Conservation (phyloP, 148 eudicot genomes). For the Vaccinium myrtillus region DNA sequence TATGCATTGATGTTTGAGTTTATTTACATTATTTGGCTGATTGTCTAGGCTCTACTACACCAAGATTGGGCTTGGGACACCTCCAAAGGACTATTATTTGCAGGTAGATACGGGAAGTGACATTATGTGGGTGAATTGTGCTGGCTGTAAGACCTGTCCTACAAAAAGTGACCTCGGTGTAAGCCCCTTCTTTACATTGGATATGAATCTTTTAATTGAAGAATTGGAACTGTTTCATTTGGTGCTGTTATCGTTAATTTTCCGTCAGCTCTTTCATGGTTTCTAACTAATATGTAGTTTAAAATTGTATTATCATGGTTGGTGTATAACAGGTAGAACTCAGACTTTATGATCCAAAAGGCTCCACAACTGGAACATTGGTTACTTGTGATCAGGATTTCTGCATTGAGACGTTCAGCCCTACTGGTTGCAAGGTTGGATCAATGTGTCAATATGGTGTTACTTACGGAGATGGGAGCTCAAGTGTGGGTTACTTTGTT, state of each 20-base stretch:
- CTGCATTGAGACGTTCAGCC: constrained; percentile 48
- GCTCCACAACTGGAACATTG: constrained; percentile 47
- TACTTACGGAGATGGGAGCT: constrained; percentile 87
- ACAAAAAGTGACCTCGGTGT: constrained; percentile 63
- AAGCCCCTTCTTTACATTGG: constrained; percentile 28
- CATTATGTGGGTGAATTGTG: constrained; percentile 79
- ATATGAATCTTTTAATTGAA: background rate
- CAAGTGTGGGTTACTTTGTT: constrained; percentile 73
- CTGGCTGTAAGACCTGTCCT: constrained; percentile 68
- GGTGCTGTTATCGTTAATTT: constrained; percentile 19
- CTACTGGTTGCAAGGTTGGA: constrained; percentile 51
- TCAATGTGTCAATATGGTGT: constrained; percentile 56
- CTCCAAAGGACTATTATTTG: constrained; percentile 66
- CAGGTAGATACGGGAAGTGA: constrained; percentile 98
- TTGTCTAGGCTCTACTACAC: constrained; percentile 74
- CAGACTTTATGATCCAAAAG: constrained; percentile 56
- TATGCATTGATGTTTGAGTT: background rate
- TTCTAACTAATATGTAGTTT: constrained; percentile 3
- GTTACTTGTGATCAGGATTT: constrained; percentile 61
- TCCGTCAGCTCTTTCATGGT: constrained; percentile 6
- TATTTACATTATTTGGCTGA: constrained; percentile 9
- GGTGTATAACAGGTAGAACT: constrained; percentile 49
- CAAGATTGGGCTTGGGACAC: constrained; percentile 63
- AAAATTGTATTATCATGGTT: constrained; percentile 14
- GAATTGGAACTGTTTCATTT: background rate